Conservation (phyloP, 306 rosid species). For the Carpinus fangiana region DNA sequence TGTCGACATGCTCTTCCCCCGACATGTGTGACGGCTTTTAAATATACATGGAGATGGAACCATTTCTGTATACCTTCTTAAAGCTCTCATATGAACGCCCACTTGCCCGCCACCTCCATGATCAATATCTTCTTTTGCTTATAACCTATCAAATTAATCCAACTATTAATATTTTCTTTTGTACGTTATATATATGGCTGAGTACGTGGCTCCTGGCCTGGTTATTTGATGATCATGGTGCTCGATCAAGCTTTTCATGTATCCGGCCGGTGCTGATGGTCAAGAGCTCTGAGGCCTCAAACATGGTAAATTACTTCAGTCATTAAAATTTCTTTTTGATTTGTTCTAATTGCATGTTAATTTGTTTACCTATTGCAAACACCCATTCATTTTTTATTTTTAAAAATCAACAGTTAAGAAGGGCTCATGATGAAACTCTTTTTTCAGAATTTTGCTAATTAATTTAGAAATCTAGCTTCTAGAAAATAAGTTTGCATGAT, state of each 20-base stretch:
- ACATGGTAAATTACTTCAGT: background rate
- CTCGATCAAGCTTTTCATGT: background rate
- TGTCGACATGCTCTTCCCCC: constrained; percentile 81
- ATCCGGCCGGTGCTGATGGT: too few species aligned
- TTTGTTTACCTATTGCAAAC: background rate
- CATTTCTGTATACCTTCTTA: too few species aligned
- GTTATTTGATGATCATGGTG: background rate
- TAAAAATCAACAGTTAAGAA: background rate
- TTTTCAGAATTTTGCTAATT: background rate
- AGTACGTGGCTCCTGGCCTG: background rate
- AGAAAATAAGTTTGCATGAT: background rate
- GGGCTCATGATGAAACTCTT: background rate
- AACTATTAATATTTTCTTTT: too few species aligned
- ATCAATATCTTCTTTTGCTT: background rate
- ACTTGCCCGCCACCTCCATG: too few species aligned
- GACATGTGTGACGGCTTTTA: constrained; percentile 47
- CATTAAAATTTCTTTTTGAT: background rate
- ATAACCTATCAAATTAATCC: too few species aligned
- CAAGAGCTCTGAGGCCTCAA: background rate
- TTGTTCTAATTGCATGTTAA: background rate
- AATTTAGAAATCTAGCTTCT: too few species aligned
- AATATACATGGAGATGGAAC: background rate
- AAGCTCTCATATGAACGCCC: too few species aligned
- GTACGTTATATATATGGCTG: background rate
- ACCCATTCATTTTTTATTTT: background rate